Evolutionary conservation across 768 basidiomycete species (phyloP).

Genomic region (Boletus vermiculosoides): DNA sequence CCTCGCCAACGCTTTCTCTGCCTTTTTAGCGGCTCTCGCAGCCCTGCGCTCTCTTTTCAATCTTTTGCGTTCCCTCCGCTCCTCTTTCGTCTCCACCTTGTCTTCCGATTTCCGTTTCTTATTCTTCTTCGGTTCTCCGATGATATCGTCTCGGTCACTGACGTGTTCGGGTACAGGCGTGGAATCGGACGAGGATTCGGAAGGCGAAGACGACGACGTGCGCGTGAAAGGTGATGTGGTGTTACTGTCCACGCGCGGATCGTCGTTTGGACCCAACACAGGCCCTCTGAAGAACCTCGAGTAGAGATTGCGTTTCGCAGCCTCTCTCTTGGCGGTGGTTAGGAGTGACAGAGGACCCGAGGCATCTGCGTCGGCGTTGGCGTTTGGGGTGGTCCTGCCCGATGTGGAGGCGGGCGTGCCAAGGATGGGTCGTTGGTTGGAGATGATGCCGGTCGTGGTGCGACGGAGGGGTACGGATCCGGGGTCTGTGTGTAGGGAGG

Average conservation of each 20-base stretch:
- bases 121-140: neutral
- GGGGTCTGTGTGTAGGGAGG: constrained; percentile 10
- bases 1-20: constrained; percentile 1
- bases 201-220: too few species aligned
- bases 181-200: neutral
- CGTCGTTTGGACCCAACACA: constrained; percentile 50
- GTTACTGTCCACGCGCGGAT: neutral
- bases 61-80: constrained; percentile 24
- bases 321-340: constrained; percentile 69
- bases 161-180: neutral
- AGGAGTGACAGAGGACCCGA: constrained; percentile 47
- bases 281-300: constrained; percentile 80
- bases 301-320: constrained; percentile 74
- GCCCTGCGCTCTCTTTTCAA: constrained; percentile 24
- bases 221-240: neutral
- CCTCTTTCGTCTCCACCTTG: constrained; percentile 14
- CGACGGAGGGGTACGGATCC: constrained; percentile 42
- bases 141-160: neutral
- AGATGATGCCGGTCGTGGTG: constrained; percentile 74
- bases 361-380: neutral
- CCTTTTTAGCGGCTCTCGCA: constrained; percentile 16
- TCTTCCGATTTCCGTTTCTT: constrained; percentile 14
- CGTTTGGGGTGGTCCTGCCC: constrained; percentile 42
- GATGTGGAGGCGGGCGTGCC: constrained; percentile 50
- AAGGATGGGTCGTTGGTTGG: constrained; percentile 58